Conservation (phyloP, 306 rosid species). For the Mimosa bimucronata region DNA sequence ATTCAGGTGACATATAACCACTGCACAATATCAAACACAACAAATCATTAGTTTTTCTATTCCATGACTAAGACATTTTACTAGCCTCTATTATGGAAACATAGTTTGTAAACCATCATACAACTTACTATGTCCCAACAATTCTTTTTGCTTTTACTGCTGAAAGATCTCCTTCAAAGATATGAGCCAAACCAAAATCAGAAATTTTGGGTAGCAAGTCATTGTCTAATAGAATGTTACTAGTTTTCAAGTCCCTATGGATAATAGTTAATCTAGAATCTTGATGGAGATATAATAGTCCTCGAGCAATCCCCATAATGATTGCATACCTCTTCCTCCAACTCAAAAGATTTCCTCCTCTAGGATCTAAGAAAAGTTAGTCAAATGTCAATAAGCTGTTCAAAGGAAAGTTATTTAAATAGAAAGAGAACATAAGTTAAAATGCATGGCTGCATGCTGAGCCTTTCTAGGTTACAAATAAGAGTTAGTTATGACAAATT, state of each 20-base stretch:
- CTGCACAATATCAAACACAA: slow-evolving; percentile 11
- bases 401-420: background rate
- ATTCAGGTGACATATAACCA: slow-evolving; percentile 11
- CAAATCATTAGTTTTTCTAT: background rate
- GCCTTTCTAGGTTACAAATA: no score
- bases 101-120: background rate
- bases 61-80: background rate
- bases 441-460: no score
- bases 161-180: background rate
- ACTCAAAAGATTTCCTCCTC: background rate
- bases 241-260: background rate
- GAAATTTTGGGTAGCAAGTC: background rate
- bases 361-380: background rate
- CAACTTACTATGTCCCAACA: slow-evolving; percentile 52
- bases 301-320: background rate
- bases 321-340: background rate
- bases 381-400: background rate
- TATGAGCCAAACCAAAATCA: background rate
- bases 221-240: background rate
- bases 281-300: background rate
- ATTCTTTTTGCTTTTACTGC: slow-evolving; percentile 45
- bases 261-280: background rate
- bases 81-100: background rate
- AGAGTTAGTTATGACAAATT: background rate
- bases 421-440: background rate